These are phyloP conservation scores for Backusella luteola DNA, from an alignment of 192 early-diverging fungal genomes.

Conservation along the genomic window DNA sequence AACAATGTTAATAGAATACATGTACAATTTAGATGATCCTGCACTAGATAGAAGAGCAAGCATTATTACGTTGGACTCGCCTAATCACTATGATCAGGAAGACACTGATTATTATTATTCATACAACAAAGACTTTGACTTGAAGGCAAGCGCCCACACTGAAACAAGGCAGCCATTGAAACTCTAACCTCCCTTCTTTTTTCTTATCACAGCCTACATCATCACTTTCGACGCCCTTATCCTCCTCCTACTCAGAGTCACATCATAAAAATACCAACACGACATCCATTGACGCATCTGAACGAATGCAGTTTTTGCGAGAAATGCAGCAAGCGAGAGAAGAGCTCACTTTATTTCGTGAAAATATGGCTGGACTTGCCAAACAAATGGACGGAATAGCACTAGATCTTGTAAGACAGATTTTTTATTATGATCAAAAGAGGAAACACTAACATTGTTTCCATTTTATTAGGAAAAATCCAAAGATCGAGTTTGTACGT, in stretches of 20 bases:
- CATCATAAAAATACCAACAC: background rate
- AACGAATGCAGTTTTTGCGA: constrained; percentile 21
- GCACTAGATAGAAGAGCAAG: background rate
- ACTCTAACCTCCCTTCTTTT: background rate
- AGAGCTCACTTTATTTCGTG: constrained; percentile 16
- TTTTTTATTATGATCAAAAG: background rate
- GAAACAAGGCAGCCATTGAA: background rate
- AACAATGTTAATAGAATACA: background rate
- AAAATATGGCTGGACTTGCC: constrained; percentile 26
- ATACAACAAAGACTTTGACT: background rate
- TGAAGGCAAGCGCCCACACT: background rate
- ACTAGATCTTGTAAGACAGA: constrained; percentile 19
- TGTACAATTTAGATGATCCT: background rate
- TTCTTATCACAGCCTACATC: background rate
- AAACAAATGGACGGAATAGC: constrained; percentile 30
- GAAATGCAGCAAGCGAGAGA: constrained; percentile 30
- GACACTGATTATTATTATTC: background rate
- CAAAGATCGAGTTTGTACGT: constrained; percentile 19
- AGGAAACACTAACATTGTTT: background rate
- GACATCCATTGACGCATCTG: background rate
- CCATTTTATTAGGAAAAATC: constrained; percentile 5
- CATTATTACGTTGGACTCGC: background rate
- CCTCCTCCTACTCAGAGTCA: background rate
- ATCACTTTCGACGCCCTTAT: constrained; percentile 12
- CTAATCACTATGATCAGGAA: background rate